Percentiles rank a stretch among this genome's conserved stretches.
These are phyloP conservation scores for Pseudocercospora pini-densiflorae DNA, from an alignment of 2,329 filamentous ascomycete genomes.

Conservation along the genomic window DNA sequence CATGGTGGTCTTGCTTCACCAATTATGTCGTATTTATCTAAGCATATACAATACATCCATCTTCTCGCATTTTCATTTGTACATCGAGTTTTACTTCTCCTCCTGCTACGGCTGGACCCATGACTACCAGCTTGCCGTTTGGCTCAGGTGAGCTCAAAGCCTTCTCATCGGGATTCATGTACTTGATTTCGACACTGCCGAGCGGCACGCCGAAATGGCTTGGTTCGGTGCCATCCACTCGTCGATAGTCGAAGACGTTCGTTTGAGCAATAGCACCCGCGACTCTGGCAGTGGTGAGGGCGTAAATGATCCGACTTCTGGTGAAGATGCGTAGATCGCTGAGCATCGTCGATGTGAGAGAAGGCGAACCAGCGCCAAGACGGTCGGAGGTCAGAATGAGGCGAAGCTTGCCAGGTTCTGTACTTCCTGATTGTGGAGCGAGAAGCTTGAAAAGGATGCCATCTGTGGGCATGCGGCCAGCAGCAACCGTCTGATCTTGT, in stretches of 20 bases:
- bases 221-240: conserved; percentile 50
- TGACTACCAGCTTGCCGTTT: conserved; percentile 62
- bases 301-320: conserved; percentile 80
- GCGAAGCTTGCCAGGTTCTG: conserved; percentile 73
- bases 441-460: conserved; percentile 67
- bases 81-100: conserved; percentile 67
- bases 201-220: conserved; percentile 83
- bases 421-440: conserved; percentile 60
- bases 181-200: conserved; percentile 76
- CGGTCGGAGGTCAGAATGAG: conserved; percentile 80
- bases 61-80: conserved; percentile 67
- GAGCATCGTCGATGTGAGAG: conserved; percentile 70
- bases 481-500: conserved; percentile 70
- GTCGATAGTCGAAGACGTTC: conserved; percentile 82
- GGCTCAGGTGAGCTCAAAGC: conserved; percentile 65
- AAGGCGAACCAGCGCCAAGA: conserved; percentile 63
- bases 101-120: conserved; percentile 74
- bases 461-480: conserved; percentile 74
- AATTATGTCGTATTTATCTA: conserved; percentile 6
- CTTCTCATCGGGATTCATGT: conserved; percentile 42
- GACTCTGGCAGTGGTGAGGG: conserved; percentile 79
- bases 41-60: conserved; percentile 66
- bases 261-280: conserved; percentile 90
- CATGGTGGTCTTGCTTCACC: no score
- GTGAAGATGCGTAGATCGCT: conserved; percentile 84